Evolutionary conservation across 169 alveolate genomes (phyloP).

Genomic region (Eimeria falciformis): DNA sequence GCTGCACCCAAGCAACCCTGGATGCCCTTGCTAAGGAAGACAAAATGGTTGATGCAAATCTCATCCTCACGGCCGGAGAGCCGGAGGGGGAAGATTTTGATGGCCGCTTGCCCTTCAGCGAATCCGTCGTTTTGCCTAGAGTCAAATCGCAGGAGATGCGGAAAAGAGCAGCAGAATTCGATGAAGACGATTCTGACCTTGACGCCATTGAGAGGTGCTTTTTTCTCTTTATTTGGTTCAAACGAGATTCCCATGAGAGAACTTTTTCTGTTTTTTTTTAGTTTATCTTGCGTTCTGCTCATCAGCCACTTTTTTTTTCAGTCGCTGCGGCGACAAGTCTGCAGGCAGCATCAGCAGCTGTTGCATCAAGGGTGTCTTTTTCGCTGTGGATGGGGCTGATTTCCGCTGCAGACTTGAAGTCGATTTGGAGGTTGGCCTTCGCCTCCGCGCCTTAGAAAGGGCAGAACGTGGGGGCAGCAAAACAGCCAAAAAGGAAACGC

Average conservation of each 20-base stretch:
- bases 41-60: neutral
- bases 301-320: too few relatives aligned
- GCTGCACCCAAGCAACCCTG: neutral
- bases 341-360: neutral
- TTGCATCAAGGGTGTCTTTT: too few relatives aligned
- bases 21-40: constrained; percentile 5
- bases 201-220: neutral
- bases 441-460: neutral
- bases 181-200: neutral
- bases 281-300: too few relatives aligned
- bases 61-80: constrained; percentile 34
- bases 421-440: constrained; percentile 8
- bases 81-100: neutral
- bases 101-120: neutral
- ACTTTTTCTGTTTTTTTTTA: too few relatives aligned
- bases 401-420: constrained; percentile 35
- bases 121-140: neutral
- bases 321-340: neutral
- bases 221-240: neutral
- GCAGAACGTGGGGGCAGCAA: neutral
- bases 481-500: constrained; percentile 60
- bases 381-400: neutral
- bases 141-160: neutral
- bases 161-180: neutral
- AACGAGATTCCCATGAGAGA: too few relatives aligned